These are phyloP conservation scores for Chamaecrista fasciculata DNA, from an alignment of 306 rosid species.

Conservation along the genomic window DNA sequence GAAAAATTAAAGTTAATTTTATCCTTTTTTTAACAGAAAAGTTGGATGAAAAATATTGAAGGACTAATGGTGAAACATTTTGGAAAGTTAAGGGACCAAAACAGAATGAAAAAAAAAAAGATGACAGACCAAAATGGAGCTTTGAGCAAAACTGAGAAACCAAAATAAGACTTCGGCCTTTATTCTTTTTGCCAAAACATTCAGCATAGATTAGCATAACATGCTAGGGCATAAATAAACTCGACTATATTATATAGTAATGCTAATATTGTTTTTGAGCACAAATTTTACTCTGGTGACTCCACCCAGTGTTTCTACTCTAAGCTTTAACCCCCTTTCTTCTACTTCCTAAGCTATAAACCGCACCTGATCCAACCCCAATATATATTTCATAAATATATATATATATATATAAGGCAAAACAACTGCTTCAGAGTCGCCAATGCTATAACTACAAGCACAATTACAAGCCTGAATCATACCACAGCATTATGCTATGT, in stretches of 20 bases:
- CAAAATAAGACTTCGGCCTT: too few species aligned
- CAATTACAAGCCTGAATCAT: conserved; percentile 23
- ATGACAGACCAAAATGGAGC: too few species aligned
- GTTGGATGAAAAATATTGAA: too few species aligned
- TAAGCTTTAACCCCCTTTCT: too few species aligned
- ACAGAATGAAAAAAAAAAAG: too few species aligned
- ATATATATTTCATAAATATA: background rate
- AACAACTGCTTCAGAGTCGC: conserved; percentile 19
- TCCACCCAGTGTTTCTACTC: background rate
- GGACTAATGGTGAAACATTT: too few species aligned
- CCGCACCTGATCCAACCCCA: background rate
- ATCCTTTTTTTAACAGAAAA: too few species aligned
- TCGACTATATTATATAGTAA: background rate
- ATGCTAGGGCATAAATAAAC: background rate
- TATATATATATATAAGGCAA: background rate
- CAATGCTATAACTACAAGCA: conserved; percentile 21
- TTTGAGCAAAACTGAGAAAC: too few species aligned
- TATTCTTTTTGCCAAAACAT: too few species aligned
- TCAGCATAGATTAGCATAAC: background rate
- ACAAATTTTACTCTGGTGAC: background rate
- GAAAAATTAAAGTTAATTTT: too few species aligned
- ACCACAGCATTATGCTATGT: conserved; percentile 42
- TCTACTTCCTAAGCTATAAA: background rate
- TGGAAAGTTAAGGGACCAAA: too few species aligned
- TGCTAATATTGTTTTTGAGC: background rate